phyloP scores from a whole-genome alignment of 2,329 filamentous ascomycete species.

The Conoideocrella luteorostrata region DNA sequence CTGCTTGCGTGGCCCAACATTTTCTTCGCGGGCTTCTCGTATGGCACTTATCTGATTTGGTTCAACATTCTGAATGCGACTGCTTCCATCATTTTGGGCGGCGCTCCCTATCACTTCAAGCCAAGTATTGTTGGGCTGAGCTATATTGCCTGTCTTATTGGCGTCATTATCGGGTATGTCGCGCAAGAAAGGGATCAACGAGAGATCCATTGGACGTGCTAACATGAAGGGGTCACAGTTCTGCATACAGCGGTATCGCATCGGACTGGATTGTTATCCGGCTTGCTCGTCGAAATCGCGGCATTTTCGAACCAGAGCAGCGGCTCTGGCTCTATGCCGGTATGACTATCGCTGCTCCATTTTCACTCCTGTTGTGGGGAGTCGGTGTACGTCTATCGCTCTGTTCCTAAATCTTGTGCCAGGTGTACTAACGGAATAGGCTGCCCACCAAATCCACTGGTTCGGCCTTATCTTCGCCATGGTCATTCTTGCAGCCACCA shows the following conservation, averaged over 20 bases:
- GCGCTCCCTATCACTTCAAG: constrained; percentile 30
- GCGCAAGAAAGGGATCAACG: neutral
- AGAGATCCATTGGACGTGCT: neutral
- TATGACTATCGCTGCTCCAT: constrained; percentile 22
- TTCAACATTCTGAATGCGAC: constrained; percentile 40
- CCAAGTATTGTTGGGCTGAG: constrained; percentile 32
- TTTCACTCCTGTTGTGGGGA: constrained; percentile 25
- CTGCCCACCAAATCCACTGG: constrained; percentile 33
- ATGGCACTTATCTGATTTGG: constrained; percentile 35
- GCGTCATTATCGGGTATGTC: constrained; percentile 23
- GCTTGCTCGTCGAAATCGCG: constrained; percentile 32
- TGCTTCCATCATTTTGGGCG: constrained; percentile 32
- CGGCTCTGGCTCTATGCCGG: constrained; percentile 32
- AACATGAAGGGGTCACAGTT: constrained; percentile 4
- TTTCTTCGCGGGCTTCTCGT: constrained; percentile 36
- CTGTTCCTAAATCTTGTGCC: neutral
- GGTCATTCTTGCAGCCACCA: constrained; percentile 26
- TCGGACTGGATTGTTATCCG: constrained; percentile 31
- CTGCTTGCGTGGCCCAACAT: constrained; percentile 35
- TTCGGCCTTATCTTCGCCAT: constrained; percentile 36
- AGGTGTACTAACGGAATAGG: constrained; percentile 9
- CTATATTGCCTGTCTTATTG: constrained; percentile 31
- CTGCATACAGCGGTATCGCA: constrained; percentile 11
- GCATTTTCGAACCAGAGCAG: constrained; percentile 35
- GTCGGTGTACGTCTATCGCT: constrained; percentile 19